These are phyloP conservation scores for Globisporangium lucens DNA, from an alignment of 352 stramenopile genomes.

Conservation along the genomic window DNA sequence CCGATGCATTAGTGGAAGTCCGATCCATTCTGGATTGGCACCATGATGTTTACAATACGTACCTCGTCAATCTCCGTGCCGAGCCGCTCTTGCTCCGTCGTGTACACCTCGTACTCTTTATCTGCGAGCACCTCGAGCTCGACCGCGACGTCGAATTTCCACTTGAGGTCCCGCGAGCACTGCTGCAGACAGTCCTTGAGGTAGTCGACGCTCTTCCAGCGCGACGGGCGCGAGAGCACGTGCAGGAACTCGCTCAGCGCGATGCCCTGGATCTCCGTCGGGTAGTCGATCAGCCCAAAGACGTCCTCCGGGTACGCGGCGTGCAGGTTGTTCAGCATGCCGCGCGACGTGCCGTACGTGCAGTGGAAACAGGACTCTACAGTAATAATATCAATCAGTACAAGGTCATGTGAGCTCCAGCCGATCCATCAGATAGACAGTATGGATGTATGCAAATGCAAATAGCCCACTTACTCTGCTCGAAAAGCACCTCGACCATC, in stretches of 20 bases:
- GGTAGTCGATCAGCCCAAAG: constrained; percentile 77
- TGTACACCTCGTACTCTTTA: constrained; percentile 51
- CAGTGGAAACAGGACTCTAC: constrained; percentile 66
- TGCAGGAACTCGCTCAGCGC: constrained; percentile 64
- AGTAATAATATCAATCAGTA: background rate
- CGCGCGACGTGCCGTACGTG: constrained; percentile 54
- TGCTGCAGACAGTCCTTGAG: constrained; percentile 72
- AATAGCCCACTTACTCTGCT: constrained; percentile 39
- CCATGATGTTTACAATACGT: too few relatives aligned
- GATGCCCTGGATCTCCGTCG: constrained; percentile 51
- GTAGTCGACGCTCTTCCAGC: constrained; percentile 81
- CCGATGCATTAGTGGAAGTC: too few relatives aligned
- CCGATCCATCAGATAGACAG: background rate
- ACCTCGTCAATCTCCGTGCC: constrained; percentile 79
- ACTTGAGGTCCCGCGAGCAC: constrained; percentile 75
- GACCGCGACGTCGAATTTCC: constrained; percentile 66
- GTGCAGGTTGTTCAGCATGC: constrained; percentile 49
- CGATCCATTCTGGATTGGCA: too few relatives aligned
- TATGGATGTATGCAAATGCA: background rate
- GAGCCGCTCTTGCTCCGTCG: constrained; percentile 41
- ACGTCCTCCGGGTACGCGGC: constrained; percentile 47
- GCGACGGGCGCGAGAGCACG: constrained; percentile 50
- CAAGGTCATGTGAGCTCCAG: background rate
- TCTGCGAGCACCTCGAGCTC: constrained; percentile 74
- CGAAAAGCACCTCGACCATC: constrained; percentile 63